phyloP scores from a whole-genome alignment of 495 filamentous ascomycete genomes.

The Neurospora sp. region DNA sequence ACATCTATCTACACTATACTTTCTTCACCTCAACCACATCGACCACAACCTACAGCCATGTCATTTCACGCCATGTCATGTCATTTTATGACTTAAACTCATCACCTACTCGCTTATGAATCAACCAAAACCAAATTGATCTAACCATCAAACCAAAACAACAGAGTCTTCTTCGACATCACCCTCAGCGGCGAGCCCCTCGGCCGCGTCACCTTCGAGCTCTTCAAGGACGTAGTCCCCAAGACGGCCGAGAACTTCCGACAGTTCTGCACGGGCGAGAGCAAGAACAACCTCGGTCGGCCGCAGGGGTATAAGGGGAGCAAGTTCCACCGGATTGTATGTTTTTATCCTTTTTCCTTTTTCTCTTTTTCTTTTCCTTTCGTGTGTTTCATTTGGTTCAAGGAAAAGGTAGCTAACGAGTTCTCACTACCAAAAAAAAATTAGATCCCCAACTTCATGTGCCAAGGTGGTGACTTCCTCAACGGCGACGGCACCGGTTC shows the following conservation, averaged over 20 bases:
- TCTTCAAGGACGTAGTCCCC: conserved; percentile 76
- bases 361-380: neutral
- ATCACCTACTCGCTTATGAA: too few species aligned
- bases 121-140: too few species aligned
- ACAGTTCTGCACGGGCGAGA: conserved; percentile 93
- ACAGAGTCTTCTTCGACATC: conserved; percentile 85
- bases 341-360: conserved; percentile 20
- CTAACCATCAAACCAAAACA: neutral
- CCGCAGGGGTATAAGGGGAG: conserved; percentile 88
- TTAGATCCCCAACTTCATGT: conserved; percentile 94
- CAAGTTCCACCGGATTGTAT: conserved; percentile 90
- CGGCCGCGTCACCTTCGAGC: conserved; percentile 87
- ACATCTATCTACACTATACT: too few species aligned
- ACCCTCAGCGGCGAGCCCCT: conserved; percentile 83
- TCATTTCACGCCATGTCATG: conserved; percentile 1
- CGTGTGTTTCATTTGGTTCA: too few species aligned
- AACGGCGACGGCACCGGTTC: conserved; percentile 88
- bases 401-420: too few species aligned
- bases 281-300: conserved; percentile 65
- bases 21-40: too few species aligned
- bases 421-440: neutral
- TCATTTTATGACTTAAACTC: too few species aligned
- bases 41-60: neutral
- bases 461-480: conserved; percentile 91
- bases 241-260: conserved; percentile 95